Evolutionary conservation across 2,329 filamentous ascomycete genomes (phyloP).

Genomic region (Fusarium compactum): DNA sequence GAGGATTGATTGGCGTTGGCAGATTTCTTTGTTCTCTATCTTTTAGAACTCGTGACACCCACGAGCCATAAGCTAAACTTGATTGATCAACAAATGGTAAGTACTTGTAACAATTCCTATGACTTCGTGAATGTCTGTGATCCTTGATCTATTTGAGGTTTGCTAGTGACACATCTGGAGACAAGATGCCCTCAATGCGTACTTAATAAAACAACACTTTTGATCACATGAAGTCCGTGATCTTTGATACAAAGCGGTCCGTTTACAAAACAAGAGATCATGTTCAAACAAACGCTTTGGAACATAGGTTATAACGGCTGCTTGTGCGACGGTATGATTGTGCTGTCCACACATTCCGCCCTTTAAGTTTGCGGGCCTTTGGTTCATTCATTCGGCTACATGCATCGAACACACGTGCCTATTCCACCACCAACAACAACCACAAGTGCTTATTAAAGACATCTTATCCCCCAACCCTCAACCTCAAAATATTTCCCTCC

Average conservation of each 20-base stretch:
- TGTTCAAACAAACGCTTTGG: rapidly evolving
- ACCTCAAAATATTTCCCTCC: no score
- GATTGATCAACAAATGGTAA: not conserved
- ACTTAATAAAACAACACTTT: no score
- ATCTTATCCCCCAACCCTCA: not conserved
- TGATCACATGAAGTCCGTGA: no score
- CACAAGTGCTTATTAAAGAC: not conserved
- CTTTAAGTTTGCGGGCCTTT: not conserved
- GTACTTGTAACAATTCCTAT: not conserved
- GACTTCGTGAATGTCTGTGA: not conserved
- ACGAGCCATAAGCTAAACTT: not conserved
- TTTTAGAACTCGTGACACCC: not conserved
- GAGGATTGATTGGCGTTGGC: not conserved
- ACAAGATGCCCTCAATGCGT: no score
- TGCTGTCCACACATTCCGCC: not conserved
- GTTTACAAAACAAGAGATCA: not conserved
- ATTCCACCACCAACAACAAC: no score
- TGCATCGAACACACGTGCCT: not conserved
- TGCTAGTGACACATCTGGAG: no score
- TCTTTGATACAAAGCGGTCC: no score
- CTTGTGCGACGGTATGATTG: not conserved
- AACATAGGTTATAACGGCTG: not conserved
- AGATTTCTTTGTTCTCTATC: not conserved
- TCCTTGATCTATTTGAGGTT: no score
- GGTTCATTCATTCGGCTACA: not conserved